Base-by-base conservation (phyloP, 345 rosid genomes). In the Euphorbia lathyris region DNA sequence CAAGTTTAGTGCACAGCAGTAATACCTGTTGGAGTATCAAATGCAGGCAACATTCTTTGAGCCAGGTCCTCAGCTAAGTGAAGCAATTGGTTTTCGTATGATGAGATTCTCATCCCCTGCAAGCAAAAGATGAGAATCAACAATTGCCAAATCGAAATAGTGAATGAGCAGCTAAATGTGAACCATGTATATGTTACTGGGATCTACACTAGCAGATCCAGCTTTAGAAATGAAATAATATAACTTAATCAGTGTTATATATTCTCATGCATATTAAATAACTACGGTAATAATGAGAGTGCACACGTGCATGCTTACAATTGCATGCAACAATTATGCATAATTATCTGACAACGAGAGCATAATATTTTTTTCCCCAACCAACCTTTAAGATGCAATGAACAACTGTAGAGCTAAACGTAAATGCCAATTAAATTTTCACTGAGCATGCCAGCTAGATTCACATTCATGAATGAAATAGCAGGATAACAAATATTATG, bases 21-120 rank as follows among this genome's bases (percentile, higher is more conserved):
- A 45, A 66, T 67, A 90, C 97, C 99, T 78, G 99, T 92, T 3
- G 99, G 97, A 66, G 99, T 95, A 78, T 92, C 99, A 81, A 95
- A 95, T 40, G 97, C 99, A 76, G 99, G 99, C 76, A 95, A 76
- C 83, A 95, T 71, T 79, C 97, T 85, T 74, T 81, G 80, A 8
- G 86, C 86, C 71, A 95, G 86, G 84, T 95, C 96, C 85, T 90
- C 97, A 48, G 97, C 93, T 68, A 92, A 77, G 76, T 80, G 69
- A 53, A 95, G 92, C 72, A 95, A 85, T 71, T 92, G 85, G 80
- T 88, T 86, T 68, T 90, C 82, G 63, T 92, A 95, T 17, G 97
- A 86, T 45, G 92, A 92, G 66, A 90, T 84, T 81, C 79, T 76
- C 97, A 92, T 87, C 76, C 97, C 97, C 97, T 95, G 71, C 69